Evolutionary conservation across 2,329 filamentous ascomycete genomes (phyloP), one percentile per base, ranked within the genome.

Genomic region (Xylogone sp.): DNA sequence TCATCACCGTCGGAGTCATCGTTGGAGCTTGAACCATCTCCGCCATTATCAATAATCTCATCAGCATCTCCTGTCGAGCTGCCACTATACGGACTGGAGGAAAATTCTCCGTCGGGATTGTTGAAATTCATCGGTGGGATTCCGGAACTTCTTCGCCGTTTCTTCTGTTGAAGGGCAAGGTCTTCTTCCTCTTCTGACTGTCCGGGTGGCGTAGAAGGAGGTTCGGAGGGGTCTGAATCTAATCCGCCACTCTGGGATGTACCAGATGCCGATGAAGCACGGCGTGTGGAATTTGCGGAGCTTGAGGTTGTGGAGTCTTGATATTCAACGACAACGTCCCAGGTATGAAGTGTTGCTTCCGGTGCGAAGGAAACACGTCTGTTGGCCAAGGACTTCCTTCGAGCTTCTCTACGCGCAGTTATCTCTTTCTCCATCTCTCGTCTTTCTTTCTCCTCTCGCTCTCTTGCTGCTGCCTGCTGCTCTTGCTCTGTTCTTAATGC

Each of bases 291-390:
- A 57, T 93, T 88, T 1, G 85, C 87, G 0, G 88, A 87, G 7
- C 81, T 78, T 6, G 84, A 86, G 13, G 86, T 88, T 1, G 91
- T 95, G 19, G 90, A 90, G 66, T 97, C 92, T 64, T 92, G 90
- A 56, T 92, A 88, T 64, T 97, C 93, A 43, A 97, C 83, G 51
- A 66, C 63, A 94, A 67, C 92, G 65, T 97, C 92, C 79, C 96
- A 97, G 0, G 94, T 99, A 67, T 99, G 94, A 31, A 99, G 78
- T 3, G 94, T 99, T 12, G 94, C 94, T 71, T 99, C 94, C 1
- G 94, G 94, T 3, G 94, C 94, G 69, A 99, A 99, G 0, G 93
- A 97, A 29, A 99, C 94, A 65, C 94, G 84, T 63, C 94, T 84
- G 67, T 94, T 96, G 45, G 93, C 91, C 52, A 96, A 79, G 18